phyloP scores from a whole-genome alignment of 2,329 filamentous ascomycete genomes.

The Fusarium cicatricum region DNA sequence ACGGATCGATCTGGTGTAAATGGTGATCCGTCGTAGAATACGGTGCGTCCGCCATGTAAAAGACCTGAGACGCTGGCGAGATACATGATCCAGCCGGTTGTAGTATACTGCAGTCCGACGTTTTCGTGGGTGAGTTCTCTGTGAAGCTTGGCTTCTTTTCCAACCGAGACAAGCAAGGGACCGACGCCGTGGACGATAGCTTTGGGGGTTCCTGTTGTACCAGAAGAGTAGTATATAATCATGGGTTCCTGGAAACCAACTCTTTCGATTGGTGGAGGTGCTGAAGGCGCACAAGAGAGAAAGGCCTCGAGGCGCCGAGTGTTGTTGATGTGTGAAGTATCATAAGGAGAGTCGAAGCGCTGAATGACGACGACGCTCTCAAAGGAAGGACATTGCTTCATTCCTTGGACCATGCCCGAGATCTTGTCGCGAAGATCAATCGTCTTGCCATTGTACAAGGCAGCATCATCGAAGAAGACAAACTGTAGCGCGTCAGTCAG shows the following conservation, averaged over 20 bases:
- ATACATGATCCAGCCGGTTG: slow-evolving; percentile 92
- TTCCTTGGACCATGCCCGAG: slow-evolving; percentile 70
- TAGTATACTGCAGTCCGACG: slow-evolving; percentile 65
- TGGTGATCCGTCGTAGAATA: slow-evolving; percentile 87
- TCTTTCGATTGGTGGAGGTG: slow-evolving; percentile 62
- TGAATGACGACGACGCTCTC: slow-evolving; percentile 70
- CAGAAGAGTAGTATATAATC: slow-evolving; percentile 80
- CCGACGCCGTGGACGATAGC: slow-evolving; percentile 84
- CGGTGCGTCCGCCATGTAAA: slow-evolving; percentile 64
- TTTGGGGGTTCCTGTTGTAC: slow-evolving; percentile 85
- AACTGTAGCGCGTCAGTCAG: slow-evolving; percentile 51
- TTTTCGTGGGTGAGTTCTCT: slow-evolving; percentile 51
- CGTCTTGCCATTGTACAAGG: slow-evolving; percentile 81
- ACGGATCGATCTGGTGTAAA: slow-evolving; percentile 73
- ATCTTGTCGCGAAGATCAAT: slow-evolving; percentile 80
- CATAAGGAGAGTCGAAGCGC: slow-evolving; percentile 68
- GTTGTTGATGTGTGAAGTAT: slow-evolving; percentile 62
- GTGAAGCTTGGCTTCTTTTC: slow-evolving; percentile 68
- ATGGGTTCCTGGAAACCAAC: slow-evolving; percentile 78
- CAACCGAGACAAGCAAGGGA: slow-evolving; percentile 62
- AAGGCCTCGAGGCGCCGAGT: slow-evolving; percentile 58
- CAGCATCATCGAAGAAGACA: slow-evolving; percentile 84
- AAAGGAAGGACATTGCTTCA: slow-evolving; percentile 69
- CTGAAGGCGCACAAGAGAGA: slow-evolving; percentile 45
- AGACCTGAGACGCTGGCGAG: slow-evolving; percentile 67